Evolutionary conservation across 805 yeast genomes (phyloP), one percentile per base, ranked within the genome.

Genomic region (Blastobotrys peoriensis): DNA sequence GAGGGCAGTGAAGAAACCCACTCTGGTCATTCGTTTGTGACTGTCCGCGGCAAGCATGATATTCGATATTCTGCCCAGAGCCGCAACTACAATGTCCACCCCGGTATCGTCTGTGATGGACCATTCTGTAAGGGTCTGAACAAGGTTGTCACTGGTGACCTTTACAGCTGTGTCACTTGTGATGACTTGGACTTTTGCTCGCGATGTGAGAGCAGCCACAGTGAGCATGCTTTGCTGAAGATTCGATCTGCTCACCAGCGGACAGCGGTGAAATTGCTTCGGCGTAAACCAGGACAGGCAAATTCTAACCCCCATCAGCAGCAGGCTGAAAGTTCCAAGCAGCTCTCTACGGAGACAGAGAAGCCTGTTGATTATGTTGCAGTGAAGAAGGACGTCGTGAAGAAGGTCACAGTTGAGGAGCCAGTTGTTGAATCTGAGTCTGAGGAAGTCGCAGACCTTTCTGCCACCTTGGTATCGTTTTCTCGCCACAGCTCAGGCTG

Each of bases 141-240:
- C 3, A 19, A 41, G 8, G 4, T n/a, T 30, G 62, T 67, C 40
- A 47, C 34, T 20, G 79, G 79, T 1, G 55, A 58, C 3, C 67
- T 81, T 36, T 76, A 63, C 60, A 67, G 64, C 44, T 76, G 82
- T 53, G 56, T 70, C 40, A 61, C 63, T 9, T 76, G 82, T 54
- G 52, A 55, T 5, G 70, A 76, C 51, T 71, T 18, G 4, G 47
- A 47, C 20, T 47, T 46, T 18, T 42, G 81, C 55, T 66, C 63
- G 39, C 21, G 42, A 2, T 67, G 73, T 46, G 65, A 62, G 43
- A 48, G 49, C 5, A 33, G 40, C 18, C 58, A 54, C 20, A 45
- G 49, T 25, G 34, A 49, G 17, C 61, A 57, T 37, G 55, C 56
- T 10, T 17, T 57, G 49, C 30, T 57, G 37, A 55, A 50, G 48